Percentiles rank a stretch among this genome's conserved stretches.
These are phyloP conservation scores for Scutellaria minor DNA, from an alignment of 257 asterid species.

Conservation along the genomic window DNA sequence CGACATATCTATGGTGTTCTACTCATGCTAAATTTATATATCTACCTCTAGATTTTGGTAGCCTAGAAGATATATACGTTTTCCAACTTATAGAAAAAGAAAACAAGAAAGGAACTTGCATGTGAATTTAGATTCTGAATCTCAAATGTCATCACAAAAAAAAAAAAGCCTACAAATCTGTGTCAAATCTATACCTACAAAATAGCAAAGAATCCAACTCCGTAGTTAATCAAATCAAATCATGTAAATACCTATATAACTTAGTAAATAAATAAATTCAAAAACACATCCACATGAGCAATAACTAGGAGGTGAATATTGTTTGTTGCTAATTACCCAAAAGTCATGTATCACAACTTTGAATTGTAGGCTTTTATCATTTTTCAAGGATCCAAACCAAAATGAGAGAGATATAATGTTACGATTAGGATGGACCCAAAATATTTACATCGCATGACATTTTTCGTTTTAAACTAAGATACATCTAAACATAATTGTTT, in stretches of 20 bases:
- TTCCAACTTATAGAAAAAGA: too few relatives aligned
- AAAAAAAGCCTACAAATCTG: conserved; percentile 12
- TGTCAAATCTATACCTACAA: not conserved
- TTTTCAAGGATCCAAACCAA: not conserved
- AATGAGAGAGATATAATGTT: not conserved
- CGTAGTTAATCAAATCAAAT: not conserved
- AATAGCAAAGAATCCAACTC: conserved; percentile 16
- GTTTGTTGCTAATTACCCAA: conserved; percentile 13
- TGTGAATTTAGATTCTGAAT: conserved; percentile 6
- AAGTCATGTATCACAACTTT: too few relatives aligned
- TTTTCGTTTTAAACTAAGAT: too few relatives aligned
- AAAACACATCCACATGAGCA: not conserved
- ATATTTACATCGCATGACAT: too few relatives aligned
- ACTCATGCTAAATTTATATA: too few relatives aligned
- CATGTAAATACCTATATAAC: not conserved
- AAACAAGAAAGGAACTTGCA: not conserved
- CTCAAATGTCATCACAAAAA: conserved; percentile 6
- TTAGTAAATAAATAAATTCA: not conserved
- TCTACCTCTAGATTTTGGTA: not conserved
- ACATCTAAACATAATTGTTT: too few relatives aligned
- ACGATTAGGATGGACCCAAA: too few relatives aligned
- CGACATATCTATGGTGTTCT: too few relatives aligned
- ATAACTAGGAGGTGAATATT: not conserved
- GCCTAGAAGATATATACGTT: too few relatives aligned
- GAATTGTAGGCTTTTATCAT: too few relatives aligned